phyloP scores from a whole-genome alignment of 768 basidiomycete species.

The Amanita pallidorosea region DNA sequence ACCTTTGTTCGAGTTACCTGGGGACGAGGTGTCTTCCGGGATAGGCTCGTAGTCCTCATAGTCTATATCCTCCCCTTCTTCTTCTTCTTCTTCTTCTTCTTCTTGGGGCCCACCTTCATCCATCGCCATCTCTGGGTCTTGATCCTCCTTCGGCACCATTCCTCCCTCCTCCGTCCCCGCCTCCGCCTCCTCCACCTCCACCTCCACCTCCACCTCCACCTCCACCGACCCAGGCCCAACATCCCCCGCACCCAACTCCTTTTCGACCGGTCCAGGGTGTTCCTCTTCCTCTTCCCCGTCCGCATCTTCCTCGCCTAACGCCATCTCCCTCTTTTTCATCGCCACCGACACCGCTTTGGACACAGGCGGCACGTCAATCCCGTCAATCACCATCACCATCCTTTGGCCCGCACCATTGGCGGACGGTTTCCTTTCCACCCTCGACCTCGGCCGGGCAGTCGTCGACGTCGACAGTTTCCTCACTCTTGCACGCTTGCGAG shows the following conservation, averaged over 20 bases:
- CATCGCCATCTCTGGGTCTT: neutral
- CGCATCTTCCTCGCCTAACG: constrained; percentile 2
- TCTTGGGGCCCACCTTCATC: neutral
- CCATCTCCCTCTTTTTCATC: neutral
- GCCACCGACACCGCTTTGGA: neutral
- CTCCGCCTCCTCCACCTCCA: too few species aligned
- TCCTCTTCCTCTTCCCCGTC: constrained; percentile 5
- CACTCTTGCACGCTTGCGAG: neutral
- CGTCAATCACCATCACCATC: constrained; percentile 5
- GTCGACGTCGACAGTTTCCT: neutral
- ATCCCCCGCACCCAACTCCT: too few species aligned
- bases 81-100: neutral
- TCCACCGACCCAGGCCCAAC: neutral
- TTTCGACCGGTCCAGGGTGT: too few species aligned
- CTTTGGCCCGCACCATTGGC: neutral
- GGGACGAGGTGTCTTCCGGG: constrained; percentile 2
- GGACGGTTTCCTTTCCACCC: too few species aligned
- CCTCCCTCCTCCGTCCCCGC: neutral
- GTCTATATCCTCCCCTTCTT: constrained; percentile 7
- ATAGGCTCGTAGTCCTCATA: constrained; percentile 8
- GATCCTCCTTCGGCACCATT: neutral
- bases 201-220: neutral
- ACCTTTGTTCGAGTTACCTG: constrained; percentile 7
- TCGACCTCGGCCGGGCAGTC: neutral
- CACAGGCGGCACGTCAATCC: constrained; percentile 4